Evolutionary conservation across 257 asterid species (phyloP).

Genomic region (Scutellaria galericulata): DNA sequence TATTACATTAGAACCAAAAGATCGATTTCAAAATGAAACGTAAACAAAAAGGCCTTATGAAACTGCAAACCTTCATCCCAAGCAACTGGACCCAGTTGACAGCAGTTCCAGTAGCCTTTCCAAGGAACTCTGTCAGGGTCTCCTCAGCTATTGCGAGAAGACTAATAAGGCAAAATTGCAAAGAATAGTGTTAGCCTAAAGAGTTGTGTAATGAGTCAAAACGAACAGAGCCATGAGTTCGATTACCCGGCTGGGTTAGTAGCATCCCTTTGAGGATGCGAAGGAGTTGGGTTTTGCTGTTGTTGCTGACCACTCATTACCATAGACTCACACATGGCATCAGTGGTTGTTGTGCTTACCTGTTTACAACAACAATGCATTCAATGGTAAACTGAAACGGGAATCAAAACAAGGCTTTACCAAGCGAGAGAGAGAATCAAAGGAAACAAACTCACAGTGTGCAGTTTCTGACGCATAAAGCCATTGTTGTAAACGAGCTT

Average conservation of each 20-base stretch:
- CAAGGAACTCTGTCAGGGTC: constrained; percentile 90
- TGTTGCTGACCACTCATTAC: constrained; percentile 70
- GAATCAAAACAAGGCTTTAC: not conserved
- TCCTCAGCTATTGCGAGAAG: constrained; percentile 87
- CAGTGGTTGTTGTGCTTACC: constrained; percentile 68
- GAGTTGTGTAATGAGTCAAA: not conserved
- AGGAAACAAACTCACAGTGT: constrained; percentile 54
- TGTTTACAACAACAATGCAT: constrained; percentile 26
- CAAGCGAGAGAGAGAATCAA: not conserved
- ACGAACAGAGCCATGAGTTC: not conserved
- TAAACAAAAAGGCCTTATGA: not conserved
- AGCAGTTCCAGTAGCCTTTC: constrained; percentile 97
- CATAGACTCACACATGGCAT: constrained; percentile 78
- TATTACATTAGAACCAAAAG: not conserved
- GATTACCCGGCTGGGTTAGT: constrained; percentile 92
- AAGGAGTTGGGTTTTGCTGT: constrained; percentile 70
- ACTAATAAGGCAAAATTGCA: constrained; percentile 40
- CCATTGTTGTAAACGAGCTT: constrained; percentile 81
- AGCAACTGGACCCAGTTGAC: constrained; percentile 91
- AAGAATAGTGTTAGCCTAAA: constrained; percentile 2
- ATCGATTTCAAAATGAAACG: not conserved
- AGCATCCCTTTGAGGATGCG: constrained; percentile 84
- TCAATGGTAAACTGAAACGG: no score
- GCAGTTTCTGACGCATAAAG: constrained; percentile 63
- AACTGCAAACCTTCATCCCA: constrained; percentile 79